Base-by-base conservation (phyloP, 2,329 filamentous ascomycete species). In the Hypoxylon sp. region DNA sequence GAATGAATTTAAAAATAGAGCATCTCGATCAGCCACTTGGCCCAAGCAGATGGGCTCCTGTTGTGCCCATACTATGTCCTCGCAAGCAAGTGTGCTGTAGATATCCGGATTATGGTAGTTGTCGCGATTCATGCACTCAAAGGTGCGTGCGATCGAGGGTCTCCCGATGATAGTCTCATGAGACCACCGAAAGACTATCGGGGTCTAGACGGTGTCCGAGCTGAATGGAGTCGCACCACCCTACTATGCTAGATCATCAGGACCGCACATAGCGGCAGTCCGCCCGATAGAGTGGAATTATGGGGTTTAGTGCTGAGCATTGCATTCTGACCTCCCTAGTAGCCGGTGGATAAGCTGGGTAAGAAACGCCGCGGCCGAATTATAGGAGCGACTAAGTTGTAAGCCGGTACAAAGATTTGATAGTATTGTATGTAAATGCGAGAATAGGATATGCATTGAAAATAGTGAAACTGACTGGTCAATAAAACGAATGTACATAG, bases 111-210 rank as follows among this genome's bases (percentile, higher is more conserved):
- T n/a, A 41, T 63, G 21, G 25, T 41, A 43, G 32, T 63, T 21
- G 32, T 53, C 34, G 41, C 45, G 46, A 52, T 46, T 55, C 41
- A 60, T 60, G 59, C 30, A 19, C 45, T 48, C 30, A 55, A 51
- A 61, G 25, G 51, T 41, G 49, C 60, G 46, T 48, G 28, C 45
- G 65, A 45, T 38, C 38, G 21, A 69, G 32, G 19, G 48, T 68
- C 67, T 65, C 36, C 64, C 68, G 65, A 70, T 51, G 50, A 58
- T 51, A 57, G 21, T 38, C 61, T 65, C 61, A 60, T 60, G 68
- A 68, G 68, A 68, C 25, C 14, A 65, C 55, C 58, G 50, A 58
- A 60, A 67, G 60, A 68, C 14, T 50, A 19, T 60, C 60, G 60
- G 64, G 59, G 17, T 60, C 50, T 53, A 58, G n/a, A 52, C 59